Percentiles rank a stretch among this genome's conserved stretches.
Conservation (phyloP, 225 moss, liverwort and hornwort species). For the Bryoerythrophyllum caledonicum region DNA sequence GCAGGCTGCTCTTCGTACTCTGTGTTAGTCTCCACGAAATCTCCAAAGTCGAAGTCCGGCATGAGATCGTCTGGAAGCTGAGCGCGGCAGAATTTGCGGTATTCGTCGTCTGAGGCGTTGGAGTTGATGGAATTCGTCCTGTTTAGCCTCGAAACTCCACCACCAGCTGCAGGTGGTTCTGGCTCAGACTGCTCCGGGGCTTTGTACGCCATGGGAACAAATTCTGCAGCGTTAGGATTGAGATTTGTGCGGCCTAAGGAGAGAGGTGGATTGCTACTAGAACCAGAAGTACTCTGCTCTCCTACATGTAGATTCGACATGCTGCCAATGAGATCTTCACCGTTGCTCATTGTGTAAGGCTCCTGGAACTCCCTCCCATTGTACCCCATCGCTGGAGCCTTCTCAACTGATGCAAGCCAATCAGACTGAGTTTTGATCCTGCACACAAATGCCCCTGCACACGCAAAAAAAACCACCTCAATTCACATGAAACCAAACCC, state of each 20-base stretch:
- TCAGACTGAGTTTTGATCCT: not conserved
- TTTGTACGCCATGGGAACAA: conserved; percentile 47
- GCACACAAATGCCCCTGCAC: no score
- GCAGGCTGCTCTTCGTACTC: conserved; percentile 39
- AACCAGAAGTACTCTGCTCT: conserved; percentile 30
- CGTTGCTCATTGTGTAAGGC: conserved; percentile 43
- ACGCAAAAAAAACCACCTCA: no score
- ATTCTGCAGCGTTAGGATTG: conserved; percentile 60
- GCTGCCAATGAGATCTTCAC: conserved; percentile 32
- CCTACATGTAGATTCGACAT: conserved; percentile 31
- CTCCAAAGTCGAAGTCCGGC: conserved; percentile 56
- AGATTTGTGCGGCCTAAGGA: conserved; percentile 37
- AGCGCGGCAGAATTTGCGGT: conserved; percentile 49
- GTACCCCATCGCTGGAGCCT: conserved; percentile 44
- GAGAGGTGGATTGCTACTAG: conserved; percentile 28
- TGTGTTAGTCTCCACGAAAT: conserved; percentile 31
- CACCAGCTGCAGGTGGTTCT: conserved; percentile 20
- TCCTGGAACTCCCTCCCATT: conserved; percentile 42
- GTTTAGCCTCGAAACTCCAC: conserved; percentile 36
- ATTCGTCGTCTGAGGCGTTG: conserved; percentile 62
- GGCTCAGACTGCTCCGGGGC: conserved; percentile 16
- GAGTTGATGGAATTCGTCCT: conserved; percentile 62
- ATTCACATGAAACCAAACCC: no score
- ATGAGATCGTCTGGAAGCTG: conserved; percentile 64
- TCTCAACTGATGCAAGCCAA: not conserved